Conservation (phyloP, 805 yeast genomes). For the Candida lessepsii region DNA sequence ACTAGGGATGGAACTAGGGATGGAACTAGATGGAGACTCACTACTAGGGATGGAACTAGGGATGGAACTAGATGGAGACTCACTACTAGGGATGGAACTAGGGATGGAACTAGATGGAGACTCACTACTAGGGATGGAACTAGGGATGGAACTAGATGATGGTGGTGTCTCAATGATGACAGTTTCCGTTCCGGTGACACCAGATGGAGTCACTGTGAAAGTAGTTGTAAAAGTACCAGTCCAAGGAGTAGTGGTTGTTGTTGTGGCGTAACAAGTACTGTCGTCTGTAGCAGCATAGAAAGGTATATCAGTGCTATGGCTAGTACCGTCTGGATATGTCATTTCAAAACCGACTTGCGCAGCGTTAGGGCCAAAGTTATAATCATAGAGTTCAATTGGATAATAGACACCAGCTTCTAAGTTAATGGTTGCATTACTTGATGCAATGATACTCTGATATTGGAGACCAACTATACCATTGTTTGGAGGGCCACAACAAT, state of each 20-base stretch:
- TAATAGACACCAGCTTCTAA: conserved; percentile 7
- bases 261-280: not conserved
- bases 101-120: not conserved
- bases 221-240: not conserved
- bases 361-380: not conserved
- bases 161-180: not conserved
- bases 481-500: conserved; percentile 5
- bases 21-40: too few species aligned
- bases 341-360: not conserved
- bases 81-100: not conserved
- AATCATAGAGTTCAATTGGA: conserved; percentile 9
- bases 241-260: conserved; percentile 1
- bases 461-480: not conserved
- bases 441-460: too few species aligned
- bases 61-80: too few species aligned
- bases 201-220: not conserved
- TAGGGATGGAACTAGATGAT: not conserved
- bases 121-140: not conserved
- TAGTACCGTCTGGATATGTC: conserved; percentile 2
- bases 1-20: not conserved
- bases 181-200: not conserved
- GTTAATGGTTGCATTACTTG: not conserved
- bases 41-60: not conserved
- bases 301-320: not conserved
- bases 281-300: not conserved